Evolutionary conservation across 2,329 filamentous ascomycete species (phyloP), one percentile per base, ranked within the genome.

Genomic region (Sphaerulina vaccinii): DNA sequence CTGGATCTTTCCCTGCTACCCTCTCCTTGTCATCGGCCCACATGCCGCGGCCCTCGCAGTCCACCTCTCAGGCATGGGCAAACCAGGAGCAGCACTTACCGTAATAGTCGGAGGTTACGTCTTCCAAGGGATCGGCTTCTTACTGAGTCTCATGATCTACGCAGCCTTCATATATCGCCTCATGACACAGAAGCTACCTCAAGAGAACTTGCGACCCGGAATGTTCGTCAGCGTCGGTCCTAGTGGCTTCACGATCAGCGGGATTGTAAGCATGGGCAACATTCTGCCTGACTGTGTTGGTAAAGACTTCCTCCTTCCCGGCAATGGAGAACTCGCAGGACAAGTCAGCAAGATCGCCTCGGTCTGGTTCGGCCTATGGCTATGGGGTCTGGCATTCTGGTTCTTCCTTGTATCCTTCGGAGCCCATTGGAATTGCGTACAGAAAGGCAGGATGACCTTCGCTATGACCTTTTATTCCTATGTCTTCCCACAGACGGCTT

Each of bases 381-480:
- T 93, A 3, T 93, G 88, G 86, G 88, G 82, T 61, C 72, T 93
- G n/a, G 85, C 87, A 21, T 71, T 90, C 22, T 93, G 88, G 84
- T 93, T 92, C 73, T 92, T 92, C 69, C 74, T 92, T 51, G 84
- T 93, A 9, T 86, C 83, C 1, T 79, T 88, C n/a, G 85, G 87
- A 2, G 87, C 87, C 1, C 80, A 92, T 53, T 86, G 80, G 78
- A 86, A 83, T 23, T 84, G 86, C 44, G 75, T 84, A 16, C 73
- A 77, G 0, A 73, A 79, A 9, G 77, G 79, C 32, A 79, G 76
- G 49, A 82, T 90, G 74, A 79, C 83, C 3, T 93, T 91, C 63
- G 85, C 87, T 15, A 91, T 93, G 87, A 88, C 85, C 1, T 95
- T 88, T 84, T 93, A 86, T 70, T 88, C 83, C 3, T 92, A 91